Evolutionary conservation across 805 yeast species (phyloP).

Genomic region (Starmerella sp.): DNA sequence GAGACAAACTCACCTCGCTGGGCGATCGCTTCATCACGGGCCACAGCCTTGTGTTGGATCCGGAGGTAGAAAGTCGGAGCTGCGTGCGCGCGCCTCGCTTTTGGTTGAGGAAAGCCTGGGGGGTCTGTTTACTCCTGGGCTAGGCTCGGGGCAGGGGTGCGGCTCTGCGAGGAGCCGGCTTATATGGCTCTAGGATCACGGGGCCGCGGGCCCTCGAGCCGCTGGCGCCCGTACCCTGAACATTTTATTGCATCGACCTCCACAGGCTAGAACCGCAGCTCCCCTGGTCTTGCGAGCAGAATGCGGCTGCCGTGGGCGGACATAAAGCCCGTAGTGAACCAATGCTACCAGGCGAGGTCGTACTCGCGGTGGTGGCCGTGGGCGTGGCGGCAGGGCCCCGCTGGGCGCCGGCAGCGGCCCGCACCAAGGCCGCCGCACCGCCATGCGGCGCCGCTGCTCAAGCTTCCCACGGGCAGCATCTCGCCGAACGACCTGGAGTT

Average conservation of each 20-base stretch:
- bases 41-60: background rate
- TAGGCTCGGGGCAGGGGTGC: background rate
- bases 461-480: background rate
- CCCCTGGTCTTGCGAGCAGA: background rate
- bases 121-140: background rate
- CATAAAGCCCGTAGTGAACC: background rate
- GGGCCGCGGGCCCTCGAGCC: background rate
- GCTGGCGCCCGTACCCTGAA: background rate
- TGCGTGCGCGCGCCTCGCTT: background rate
- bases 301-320: conserved; percentile 2
- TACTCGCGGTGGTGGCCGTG: conserved; percentile 2
- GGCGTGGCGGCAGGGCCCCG: background rate
- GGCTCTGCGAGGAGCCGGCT: background rate
- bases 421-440: background rate
- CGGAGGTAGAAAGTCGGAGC: background rate
- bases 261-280: background rate
- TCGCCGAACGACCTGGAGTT: conserved; percentile 17
- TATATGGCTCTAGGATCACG: no score
- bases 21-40: background rate
- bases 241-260: background rate
- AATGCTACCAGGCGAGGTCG: background rate
- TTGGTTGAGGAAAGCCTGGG: background rate
- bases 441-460: background rate
- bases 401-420: background rate
- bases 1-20: background rate